Evolutionary conservation across 495 filamentous ascomycete species (phyloP), one percentile per base, ranked within the genome.

Genomic region (Xylaria cubensis): DNA sequence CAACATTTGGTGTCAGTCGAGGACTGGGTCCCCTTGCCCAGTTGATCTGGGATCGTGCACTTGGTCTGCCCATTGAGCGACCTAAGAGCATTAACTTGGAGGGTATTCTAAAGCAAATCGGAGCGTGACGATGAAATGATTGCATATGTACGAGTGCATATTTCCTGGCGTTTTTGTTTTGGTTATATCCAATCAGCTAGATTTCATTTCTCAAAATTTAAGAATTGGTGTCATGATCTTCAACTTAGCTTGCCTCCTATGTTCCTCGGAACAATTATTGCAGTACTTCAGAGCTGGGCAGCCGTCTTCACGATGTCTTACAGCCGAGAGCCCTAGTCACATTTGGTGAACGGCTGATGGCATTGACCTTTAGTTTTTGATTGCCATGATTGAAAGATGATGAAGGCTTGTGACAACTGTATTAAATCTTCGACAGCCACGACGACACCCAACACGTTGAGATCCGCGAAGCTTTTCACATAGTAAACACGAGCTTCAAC

Each of bases 21-120:
- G 95, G 95, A 17, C 82, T 99, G 39, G 96, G 96, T 12, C 96
- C 96, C 32, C 84, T 99, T 26, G 94, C 93, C 59, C 96, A 99
- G 82, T 85, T 99, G 72, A 92, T 99, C 79, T 98, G 96, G 96
- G 96, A 98, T 82, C 88, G 96, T 8, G 96, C 94, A 19, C 82
- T 99, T 69, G 96, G 96, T 32, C 83, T 98, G 76, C 96, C 96
- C n/a, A 99, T 99, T 81, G 96, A 99, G 89, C 84, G 96, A 74
- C 95, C 95, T 50, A 99, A 99, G 90, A 97, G 93, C 82, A 95
- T 98, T 80, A 94, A 97, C 84, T 85, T 99, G 72, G 83, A 92
- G 79, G 95, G 95, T 17, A 81, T 97, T 71, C 77, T 97, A 73
- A 91, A 91, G 81, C 74, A 85, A 74, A 84, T 84, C 41, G 85